Conservation (phyloP, 768 basidiomycete species). For the Leucosporidium yakuticum region DNA sequence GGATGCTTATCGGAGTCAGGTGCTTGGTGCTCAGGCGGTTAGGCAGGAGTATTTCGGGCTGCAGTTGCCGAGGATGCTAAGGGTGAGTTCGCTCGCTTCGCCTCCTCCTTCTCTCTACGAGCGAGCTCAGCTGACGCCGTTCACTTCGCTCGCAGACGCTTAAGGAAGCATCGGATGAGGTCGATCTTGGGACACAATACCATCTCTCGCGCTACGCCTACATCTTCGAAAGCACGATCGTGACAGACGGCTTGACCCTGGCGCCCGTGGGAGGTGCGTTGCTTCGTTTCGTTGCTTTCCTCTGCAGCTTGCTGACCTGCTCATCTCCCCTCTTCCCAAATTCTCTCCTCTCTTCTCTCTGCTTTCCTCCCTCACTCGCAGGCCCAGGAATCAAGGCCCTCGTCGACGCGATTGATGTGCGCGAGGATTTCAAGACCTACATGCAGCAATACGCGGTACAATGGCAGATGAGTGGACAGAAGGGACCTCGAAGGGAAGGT, state of each 20-base stretch:
- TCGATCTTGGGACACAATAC: slow-evolving; percentile 96
- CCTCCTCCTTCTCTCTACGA: slow-evolving; percentile 3
- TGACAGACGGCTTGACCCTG: slow-evolving; percentile 80
- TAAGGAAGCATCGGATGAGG: slow-evolving; percentile 92
- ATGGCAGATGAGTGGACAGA: slow-evolving; percentile 51
- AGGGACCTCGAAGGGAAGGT: slow-evolving; percentile 81
- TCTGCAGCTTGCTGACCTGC: slow-evolving; percentile 3
- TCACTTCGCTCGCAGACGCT: slow-evolving; percentile 54
- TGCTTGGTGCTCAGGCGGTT: slow-evolving; percentile 79
- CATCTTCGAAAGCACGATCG: slow-evolving; percentile 80
- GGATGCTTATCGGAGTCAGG: slow-evolving; percentile 82
- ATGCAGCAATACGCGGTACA: slow-evolving; percentile 98
- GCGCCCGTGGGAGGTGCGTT: slow-evolving; percentile 56
- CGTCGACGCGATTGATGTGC: slow-evolving; percentile 87
- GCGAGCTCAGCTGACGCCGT: slow-evolving; percentile 6
- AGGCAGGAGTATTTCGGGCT: slow-evolving; percentile 98
- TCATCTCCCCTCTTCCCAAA: too few species aligned
- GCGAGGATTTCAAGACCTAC: slow-evolving; percentile 87
- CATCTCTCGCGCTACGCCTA: slow-evolving; percentile 92
- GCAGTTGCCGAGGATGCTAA: slow-evolving; percentile 83
- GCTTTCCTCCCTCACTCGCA: slow-evolving; percentile 36
- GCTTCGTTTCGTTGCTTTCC: not conserved
- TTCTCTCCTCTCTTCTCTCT: not conserved
- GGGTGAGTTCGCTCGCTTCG: slow-evolving; percentile 53
- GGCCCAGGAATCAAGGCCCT: slow-evolving; percentile 74